These are phyloP conservation scores for Fraxinus latifolia DNA, from an alignment of 305 asterid genomes.

Conservation along the genomic window DNA sequence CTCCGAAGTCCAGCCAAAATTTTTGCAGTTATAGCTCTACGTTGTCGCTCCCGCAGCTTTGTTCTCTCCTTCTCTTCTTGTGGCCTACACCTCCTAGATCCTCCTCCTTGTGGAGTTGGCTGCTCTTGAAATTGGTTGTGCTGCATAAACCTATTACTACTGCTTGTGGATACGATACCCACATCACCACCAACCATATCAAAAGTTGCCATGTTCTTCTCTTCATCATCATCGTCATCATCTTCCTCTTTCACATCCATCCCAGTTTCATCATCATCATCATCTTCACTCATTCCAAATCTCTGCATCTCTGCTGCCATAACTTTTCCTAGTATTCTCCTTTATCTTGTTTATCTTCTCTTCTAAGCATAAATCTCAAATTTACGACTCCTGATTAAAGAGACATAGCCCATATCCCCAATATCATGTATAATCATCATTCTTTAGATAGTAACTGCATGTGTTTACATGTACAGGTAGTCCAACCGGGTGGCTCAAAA, in stretches of 20 bases:
- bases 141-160: slow-evolving; percentile 49
- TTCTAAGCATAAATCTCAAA: slow-evolving; percentile 24
- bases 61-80: slow-evolving; percentile 98
- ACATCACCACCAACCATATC: slow-evolving; percentile 50
- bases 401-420: slow-evolving; percentile 20
- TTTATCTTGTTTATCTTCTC: slow-evolving; percentile 26
- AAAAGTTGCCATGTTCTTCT: slow-evolving; percentile 45
- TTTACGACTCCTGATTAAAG: slow-evolving; percentile 15
- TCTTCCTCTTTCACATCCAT: slow-evolving; percentile 93
- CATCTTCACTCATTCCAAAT: slow-evolving; percentile 76
- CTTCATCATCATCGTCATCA: slow-evolving; percentile 54
- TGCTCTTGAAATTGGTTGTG: slow-evolving; percentile 72
- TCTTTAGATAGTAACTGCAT: neutral
- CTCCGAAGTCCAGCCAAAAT: slow-evolving; percentile 95
- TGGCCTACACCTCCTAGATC: slow-evolving; percentile 84
- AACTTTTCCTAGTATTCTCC: slow-evolving; percentile 24
- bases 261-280: slow-evolving; percentile 91
- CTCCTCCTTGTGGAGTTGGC: slow-evolving; percentile 72
- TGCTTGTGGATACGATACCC: slow-evolving; percentile 49
- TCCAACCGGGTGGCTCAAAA: slow-evolving; percentile 16
- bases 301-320: slow-evolving; percentile 76
- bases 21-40: slow-evolving; percentile 96
- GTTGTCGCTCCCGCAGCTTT: slow-evolving; percentile 89
- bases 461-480: slow-evolving; percentile 13
- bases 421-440: neutral